Conservation (phyloP, 495 filamentous ascomycete genomes). For the Penicillium canescens region DNA sequence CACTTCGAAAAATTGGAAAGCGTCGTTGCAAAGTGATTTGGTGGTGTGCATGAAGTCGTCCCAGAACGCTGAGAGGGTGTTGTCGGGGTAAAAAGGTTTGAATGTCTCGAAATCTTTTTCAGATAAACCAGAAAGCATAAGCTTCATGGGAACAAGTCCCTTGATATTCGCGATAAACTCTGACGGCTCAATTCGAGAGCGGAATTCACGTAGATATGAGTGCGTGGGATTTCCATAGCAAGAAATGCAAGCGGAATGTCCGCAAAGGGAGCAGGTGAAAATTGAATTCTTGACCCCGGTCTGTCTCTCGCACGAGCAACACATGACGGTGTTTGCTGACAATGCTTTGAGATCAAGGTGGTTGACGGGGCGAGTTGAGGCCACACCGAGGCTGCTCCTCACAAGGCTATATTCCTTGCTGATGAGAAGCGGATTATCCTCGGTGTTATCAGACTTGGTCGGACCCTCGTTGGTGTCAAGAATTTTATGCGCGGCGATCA, state of each 20-base stretch:
- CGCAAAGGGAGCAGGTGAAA: constrained; percentile 52
- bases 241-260: constrained; percentile 54
- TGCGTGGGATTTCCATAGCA: constrained; percentile 61
- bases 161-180: constrained; percentile 51
- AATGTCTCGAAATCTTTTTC: constrained; percentile 22
- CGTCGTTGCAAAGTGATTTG: constrained; percentile 26
- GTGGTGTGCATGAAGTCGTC: constrained; percentile 36
- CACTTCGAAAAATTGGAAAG: constrained; percentile 47
- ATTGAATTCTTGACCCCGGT: constrained; percentile 37
- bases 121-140: constrained; percentile 39
- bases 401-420: constrained; percentile 5
- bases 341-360: constrained; percentile 13
- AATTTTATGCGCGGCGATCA: constrained; percentile 45
- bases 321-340: constrained; percentile 39
- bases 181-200: constrained; percentile 40
- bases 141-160: constrained; percentile 45
- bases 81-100: constrained; percentile 8
- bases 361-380: background rate
- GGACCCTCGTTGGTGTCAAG: constrained; percentile 21
- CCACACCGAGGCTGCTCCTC: constrained; percentile 7
- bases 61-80: constrained; percentile 27
- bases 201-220: constrained; percentile 33
- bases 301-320: constrained; percentile 61
- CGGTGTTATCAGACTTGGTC: background rate
- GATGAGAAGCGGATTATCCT: constrained; percentile 9